Evolutionary conservation across 495 filamentous ascomycete genomes (phyloP), one percentile per base, ranked within the genome.

Genomic region (Lineolata rhizophorae): DNA sequence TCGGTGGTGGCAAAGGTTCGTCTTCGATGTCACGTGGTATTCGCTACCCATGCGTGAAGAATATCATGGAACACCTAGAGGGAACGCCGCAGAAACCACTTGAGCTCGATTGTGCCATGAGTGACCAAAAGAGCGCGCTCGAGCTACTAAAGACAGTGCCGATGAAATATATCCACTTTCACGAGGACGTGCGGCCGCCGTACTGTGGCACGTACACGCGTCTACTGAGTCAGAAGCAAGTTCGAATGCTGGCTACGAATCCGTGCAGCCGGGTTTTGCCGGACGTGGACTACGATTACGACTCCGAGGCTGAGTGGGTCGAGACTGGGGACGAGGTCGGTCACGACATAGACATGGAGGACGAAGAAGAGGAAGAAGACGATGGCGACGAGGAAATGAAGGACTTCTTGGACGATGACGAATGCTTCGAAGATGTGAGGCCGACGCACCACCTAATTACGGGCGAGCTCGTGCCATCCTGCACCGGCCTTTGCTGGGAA

Each of bases 221-320:
- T 35, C 34, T 53, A 1, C 51, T 62, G 1, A 55, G 68, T 4
- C 44, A 46, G n/a, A 39, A 38, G 0, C 54, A 64, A 14, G 59
- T 72, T 3, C 42, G 46, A 6, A 70, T 57, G 35, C 45, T 90
- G 3, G 68, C 71, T n/a, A 62, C 76, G 2, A 78, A 73, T 21
- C 83, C 87, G 0, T 68, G 70, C 31, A 47, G 59, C 18, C 65
- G 64, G 26, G 52, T 46, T 5, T 41, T 87, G 4, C 70, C 76
- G 2, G 61, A 74, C 2, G 61, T 70, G n/a, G 60, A 90, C 44
- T 95, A 99, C 49, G 83, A 87, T 38, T 93, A 94, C 43, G 87
- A 95, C 45, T 94, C 84, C 0, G 87, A 99, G 48, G 84, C 76
- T 0, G 90, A 94, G 52, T 97, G 87, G 81, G 75, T 81, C 39